Base-by-base conservation (phyloP, 805 yeast genomes). In the Kazachstania taianensis region DNA sequence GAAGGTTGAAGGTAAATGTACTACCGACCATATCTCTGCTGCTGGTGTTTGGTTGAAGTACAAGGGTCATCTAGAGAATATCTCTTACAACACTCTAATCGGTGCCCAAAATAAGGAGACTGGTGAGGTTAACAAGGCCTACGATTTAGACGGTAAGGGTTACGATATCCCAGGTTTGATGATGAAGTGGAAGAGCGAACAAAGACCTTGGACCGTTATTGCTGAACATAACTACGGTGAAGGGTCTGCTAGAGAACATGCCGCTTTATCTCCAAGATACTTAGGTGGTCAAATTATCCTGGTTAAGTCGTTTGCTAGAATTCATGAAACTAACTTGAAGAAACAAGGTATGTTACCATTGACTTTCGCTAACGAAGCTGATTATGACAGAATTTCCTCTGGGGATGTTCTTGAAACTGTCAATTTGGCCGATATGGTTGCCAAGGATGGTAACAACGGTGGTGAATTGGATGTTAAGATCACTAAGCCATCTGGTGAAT, bases 171-270 rank as follows among this genome's bases (percentile, higher is more conserved):
- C 98, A n/a, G 96, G 85, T 48, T 71, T 87, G 41, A 92, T 92
- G 96, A 81, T 78, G 62, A 82, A 82, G 61, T 92, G 96, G 96
- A 87, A 89, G 60, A 67, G 75, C 35, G 92, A 84, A 42, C 49
- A 62, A 13, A 72, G 81, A 49, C 92, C 94, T 15, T 89, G 98
- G 98, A 72, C 77, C 46, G 96, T 92, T 30, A 81, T 92, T 45
- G 97, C 96, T 37, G 98, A 92, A 61, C 95, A 92, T 59, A 89
- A 89, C 64, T 92, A 89, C 55, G 98, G 98, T 65, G 98, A 89
- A 68, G 98, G 98, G 52, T 87, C 96, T 33, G 96, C 98, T 22
- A 82, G 98, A 73, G 98, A 89, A 62, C 98, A 89, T 55, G 98
- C 98, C 31, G 97, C 97, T 12, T 69, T 92, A 48, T 84, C 92